Conservation (phyloP, 805 yeast species). For the Candida arabinofermentans region DNA sequence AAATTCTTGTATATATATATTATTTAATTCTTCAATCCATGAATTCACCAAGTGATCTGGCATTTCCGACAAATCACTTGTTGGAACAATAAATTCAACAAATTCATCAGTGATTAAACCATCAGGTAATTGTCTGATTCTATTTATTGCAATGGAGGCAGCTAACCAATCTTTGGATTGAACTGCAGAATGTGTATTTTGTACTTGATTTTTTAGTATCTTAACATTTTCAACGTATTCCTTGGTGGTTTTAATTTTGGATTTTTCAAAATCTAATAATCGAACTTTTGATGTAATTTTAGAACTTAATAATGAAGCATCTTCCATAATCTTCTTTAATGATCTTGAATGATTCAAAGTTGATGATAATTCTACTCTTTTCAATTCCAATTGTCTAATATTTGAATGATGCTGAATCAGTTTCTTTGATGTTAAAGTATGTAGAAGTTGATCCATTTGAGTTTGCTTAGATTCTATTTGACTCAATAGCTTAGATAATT, state of each 20-base stretch:
- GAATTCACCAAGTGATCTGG: conserved; percentile 55
- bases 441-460: conserved; percentile 22
- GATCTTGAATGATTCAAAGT: conserved; percentile 55
- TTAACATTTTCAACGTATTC: conserved; percentile 64
- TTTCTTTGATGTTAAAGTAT: conserved; percentile 25
- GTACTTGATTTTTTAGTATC: conserved; percentile 59
- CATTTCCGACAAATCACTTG: conserved; percentile 76
- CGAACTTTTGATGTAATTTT: conserved; percentile 67
- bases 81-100: conserved; percentile 80
- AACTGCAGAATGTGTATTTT: conserved; percentile 64
- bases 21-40: conserved; percentile 58
- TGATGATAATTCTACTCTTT: conserved; percentile 59
- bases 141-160: conserved; percentile 69
- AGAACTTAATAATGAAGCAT: conserved; percentile 62
- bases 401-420: conserved; percentile 35
- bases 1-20: conserved; percentile 59
- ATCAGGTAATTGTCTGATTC: conserved; percentile 50
- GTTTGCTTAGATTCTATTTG: conserved; percentile 24
- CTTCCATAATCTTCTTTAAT: conserved; percentile 48
- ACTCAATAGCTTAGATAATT: conserved; percentile 17
- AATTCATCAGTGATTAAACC: conserved; percentile 57
- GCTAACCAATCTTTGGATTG: conserved; percentile 64
- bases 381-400: conserved; percentile 49
- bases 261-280: conserved; percentile 64
- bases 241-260: conserved; percentile 57